A percentile compares a stretch with the other conserved stretches of the same genome.
Conservation (phyloP, 2,329 filamentous ascomycete species). For the Sporothrix globosa region DNA sequence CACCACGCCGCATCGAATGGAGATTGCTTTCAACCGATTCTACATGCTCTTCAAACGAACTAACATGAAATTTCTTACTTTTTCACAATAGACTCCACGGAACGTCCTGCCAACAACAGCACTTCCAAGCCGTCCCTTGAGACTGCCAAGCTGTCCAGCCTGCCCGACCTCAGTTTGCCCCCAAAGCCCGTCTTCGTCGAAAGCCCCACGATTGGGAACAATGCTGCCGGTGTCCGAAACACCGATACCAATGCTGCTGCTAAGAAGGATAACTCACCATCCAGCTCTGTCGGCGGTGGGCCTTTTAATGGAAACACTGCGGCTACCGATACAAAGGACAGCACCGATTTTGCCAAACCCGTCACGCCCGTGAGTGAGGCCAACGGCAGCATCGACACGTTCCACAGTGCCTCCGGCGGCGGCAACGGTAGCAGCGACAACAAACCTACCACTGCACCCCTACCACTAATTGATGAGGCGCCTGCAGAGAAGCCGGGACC, state of each 20-base stretch:
- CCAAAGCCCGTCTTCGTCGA: constrained; percentile 10
- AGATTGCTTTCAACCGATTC: background rate
- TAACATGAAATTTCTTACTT: background rate
- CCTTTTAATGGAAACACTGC: background rate
- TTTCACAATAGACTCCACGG: background rate
- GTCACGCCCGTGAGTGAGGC: constrained; percentile 28
- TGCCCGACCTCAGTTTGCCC: background rate
- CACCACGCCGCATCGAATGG: background rate
- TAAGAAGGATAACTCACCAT: background rate
- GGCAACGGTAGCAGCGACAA: background rate
- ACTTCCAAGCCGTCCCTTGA: background rate
- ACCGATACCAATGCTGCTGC: background rate
- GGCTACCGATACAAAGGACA: background rate
- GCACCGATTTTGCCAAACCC: constrained; percentile 23
- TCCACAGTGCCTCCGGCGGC: background rate
- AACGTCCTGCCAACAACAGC: background rate
- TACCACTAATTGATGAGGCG: background rate
- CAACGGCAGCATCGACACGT: background rate
- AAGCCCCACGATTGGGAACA: background rate
- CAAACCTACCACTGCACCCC: background rate
- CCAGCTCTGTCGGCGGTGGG: background rate
- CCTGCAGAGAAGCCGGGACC: constrained; percentile 10
- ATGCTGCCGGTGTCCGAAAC: background rate
- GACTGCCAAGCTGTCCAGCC: background rate
- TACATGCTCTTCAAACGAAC: background rate